Conservation (phyloP, 805 yeast species). For the Metschnikowia drakensbergensis region DNA sequence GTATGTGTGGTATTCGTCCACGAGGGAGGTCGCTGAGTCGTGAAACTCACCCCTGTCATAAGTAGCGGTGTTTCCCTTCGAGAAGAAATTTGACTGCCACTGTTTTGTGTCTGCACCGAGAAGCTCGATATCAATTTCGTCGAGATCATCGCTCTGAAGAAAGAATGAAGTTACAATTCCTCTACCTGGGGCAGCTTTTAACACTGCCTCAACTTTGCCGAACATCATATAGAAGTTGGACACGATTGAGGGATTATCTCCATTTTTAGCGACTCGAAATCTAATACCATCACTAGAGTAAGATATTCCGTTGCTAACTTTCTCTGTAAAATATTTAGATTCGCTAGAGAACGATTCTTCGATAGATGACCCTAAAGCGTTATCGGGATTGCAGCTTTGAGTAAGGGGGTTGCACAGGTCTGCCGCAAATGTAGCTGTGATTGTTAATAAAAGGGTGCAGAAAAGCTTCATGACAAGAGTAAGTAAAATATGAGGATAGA, state of each 20-base stretch:
- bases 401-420: conserved; percentile 10
- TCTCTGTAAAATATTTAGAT: conserved; percentile 22
- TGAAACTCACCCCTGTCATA: conserved; percentile 81
- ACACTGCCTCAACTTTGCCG: conserved; percentile 71
- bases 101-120: conserved; percentile 74
- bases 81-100: conserved; percentile 75
- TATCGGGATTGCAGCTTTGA: conserved; percentile 7
- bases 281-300: conserved; percentile 55
- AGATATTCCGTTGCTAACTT: conserved; percentile 34
- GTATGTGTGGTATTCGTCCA: conserved; percentile 64
- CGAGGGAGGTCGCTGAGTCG: conserved; percentile 50
- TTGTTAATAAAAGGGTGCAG: neutral
- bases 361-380: conserved; percentile 12
- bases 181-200: conserved; percentile 70
- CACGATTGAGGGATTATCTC: conserved; percentile 72
- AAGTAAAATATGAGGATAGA: neutral
- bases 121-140: conserved; percentile 89
- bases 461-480: neutral
- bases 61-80: conserved; percentile 73
- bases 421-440: neutral
- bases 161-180: conserved; percentile 82
- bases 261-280: conserved; percentile 56
- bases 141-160: conserved; percentile 77
- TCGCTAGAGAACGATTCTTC: conserved; percentile 6
- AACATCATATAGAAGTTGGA: conserved; percentile 85